Base-by-base conservation (phyloP, 2,329 filamentous ascomycete genomes). In the Epichloe amarillans region DNA sequence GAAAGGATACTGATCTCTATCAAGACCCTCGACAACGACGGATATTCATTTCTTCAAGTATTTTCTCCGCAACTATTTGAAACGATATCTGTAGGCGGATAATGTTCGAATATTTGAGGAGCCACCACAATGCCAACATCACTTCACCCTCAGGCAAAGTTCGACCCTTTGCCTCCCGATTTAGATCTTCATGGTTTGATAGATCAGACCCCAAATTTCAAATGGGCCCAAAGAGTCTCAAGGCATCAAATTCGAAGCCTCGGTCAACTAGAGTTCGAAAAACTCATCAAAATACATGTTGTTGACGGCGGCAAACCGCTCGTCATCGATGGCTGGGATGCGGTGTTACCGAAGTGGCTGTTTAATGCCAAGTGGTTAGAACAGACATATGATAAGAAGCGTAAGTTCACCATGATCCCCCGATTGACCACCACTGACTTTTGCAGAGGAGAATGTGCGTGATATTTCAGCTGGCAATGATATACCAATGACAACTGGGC, bases 241-340 rank as follows among this genome's bases (percentile, higher is more conserved):
- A 84, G 80, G 55, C 76, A 86, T 35, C 85, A 88, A 64, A 86
- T 97, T 58, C 80, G 84, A 52, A 76, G 80, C 47, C 80, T 94
- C 52, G 86, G 87, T 2, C 73, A 86, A 21, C 80, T 86, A 47
- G 79, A 83, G 37, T 94, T 98, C 54, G 89, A 96, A 66, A 88
- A 87, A 65, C 76, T 97, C 10, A 83, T 97, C 0, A 71, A 84
- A 45, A 74, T 89, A 6, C 86, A 95, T 66, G 89, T 97, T 15
- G 83, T 96, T 48, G 75, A 84, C 46, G 84, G 83, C 26, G 93
- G 93, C 2, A 89, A 88, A 58, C 93, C 93, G 2, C 72, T 98
- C 6, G 86, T 97, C 11, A 85, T 98, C 50, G 88, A 95, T 61
- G 88, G 88, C 17, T 97, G 93, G 75, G 79, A 95, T 54, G 72